These are phyloP conservation scores for Arthrobotrys conoides DNA, from an alignment of 2,329 filamentous ascomycete genomes.

Conservation along the genomic window DNA sequence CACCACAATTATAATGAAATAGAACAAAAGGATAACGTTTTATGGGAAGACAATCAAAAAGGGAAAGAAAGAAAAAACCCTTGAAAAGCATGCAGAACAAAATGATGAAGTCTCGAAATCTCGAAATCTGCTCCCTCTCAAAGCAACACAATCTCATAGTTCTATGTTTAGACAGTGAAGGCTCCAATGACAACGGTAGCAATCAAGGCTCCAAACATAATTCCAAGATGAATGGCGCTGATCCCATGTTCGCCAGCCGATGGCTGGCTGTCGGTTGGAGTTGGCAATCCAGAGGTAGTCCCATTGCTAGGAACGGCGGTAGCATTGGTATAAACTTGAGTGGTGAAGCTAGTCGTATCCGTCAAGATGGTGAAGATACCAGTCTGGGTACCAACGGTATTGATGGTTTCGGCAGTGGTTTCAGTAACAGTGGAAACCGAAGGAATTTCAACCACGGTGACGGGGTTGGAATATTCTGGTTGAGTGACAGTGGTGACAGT, in stretches of 20 bases:
- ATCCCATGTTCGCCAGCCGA: constrained; percentile 15
- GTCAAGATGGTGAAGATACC: constrained; percentile 41
- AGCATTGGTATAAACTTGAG: not conserved
- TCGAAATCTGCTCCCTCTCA: too few relatives aligned
- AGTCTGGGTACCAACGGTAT: constrained; percentile 37
- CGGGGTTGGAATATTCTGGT: not conserved
- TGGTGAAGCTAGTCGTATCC: not conserved
- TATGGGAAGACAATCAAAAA: not conserved
- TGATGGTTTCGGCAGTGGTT: constrained; percentile 24
- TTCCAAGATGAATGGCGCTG: constrained; percentile 12
- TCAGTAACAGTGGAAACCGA: constrained; percentile 2
- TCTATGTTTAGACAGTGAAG: not conserved
- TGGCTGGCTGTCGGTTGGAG: constrained; percentile 13
- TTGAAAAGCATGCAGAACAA: not conserved
- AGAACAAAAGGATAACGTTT: not conserved
- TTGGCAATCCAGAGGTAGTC: not conserved
- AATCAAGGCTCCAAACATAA: constrained; percentile 18
- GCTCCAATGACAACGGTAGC: not conserved
- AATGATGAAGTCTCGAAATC: too few relatives aligned
- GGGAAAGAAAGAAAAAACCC: not conserved
- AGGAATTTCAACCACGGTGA: constrained; percentile 15
- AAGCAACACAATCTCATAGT: not conserved
- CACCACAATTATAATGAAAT: not conserved
- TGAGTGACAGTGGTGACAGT: not conserved
- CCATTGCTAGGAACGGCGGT: not conserved